These are phyloP conservation scores for Emergomyces orientalis DNA, from an alignment of 2,329 filamentous ascomycete genomes.

Conservation along the genomic window DNA sequence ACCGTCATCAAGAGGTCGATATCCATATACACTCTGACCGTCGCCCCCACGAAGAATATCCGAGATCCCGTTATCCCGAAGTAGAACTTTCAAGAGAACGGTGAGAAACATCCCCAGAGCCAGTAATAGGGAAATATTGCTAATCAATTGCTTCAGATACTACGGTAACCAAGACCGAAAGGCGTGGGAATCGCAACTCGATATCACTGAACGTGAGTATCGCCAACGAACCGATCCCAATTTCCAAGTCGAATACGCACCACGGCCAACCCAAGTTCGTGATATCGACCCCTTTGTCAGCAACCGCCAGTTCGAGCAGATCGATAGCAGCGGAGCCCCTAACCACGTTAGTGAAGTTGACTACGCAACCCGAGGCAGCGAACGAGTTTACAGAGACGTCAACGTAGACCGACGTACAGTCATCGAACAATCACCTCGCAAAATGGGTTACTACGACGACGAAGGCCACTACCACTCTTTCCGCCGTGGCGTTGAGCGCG, in stretches of 20 bases:
- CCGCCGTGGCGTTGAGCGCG: slow-evolving; percentile 60
- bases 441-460: slow-evolving; percentile 75
- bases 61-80: slow-evolving; percentile 37
- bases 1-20: slow-evolving; percentile 68
- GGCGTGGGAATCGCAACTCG: slow-evolving; percentile 40
- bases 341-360: slow-evolving; percentile 19
- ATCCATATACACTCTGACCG: slow-evolving; percentile 53
- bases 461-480: slow-evolving; percentile 67
- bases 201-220: slow-evolving; percentile 54
- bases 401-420: slow-evolving; percentile 44
- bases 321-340: slow-evolving; percentile 13
- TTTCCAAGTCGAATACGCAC: slow-evolving; percentile 40
- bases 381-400: slow-evolving; percentile 35
- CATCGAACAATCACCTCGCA: slow-evolving; percentile 46
- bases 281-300: slow-evolving; percentile 23
- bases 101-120: slow-evolving; percentile 25
- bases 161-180: slow-evolving; percentile 30
- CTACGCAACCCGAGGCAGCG: slow-evolving; percentile 10
- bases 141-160: slow-evolving; percentile 16
- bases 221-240: slow-evolving; percentile 50
- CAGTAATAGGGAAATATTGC: not conserved
- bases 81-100: slow-evolving; percentile 44
- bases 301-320: slow-evolving; percentile 17
- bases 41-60: slow-evolving; percentile 26
- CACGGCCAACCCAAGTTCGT: slow-evolving; percentile 27